These are phyloP conservation scores for Globisporangium splendens DNA, from an alignment of 352 stramenopile genomes.

Conservation along the genomic window DNA sequence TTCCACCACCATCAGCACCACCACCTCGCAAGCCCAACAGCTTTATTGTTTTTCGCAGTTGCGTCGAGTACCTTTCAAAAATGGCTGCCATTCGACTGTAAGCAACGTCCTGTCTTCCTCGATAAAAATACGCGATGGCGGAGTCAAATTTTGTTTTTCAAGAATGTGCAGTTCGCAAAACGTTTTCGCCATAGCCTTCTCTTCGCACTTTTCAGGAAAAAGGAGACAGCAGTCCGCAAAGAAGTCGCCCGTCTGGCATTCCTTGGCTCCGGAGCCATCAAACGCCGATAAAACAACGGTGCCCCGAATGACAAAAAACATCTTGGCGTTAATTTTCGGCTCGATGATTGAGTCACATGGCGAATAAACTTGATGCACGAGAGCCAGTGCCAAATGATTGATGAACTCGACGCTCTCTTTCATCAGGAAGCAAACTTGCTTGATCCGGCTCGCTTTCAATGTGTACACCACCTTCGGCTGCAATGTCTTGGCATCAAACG, in stretches of 20 bases:
- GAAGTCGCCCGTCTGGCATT: slow-evolving; percentile 62
- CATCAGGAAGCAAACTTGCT: slow-evolving; percentile 66
- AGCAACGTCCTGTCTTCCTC: slow-evolving; percentile 23
- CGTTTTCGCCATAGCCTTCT: slow-evolving; percentile 68
- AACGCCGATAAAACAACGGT: slow-evolving; percentile 47
- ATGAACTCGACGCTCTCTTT: slow-evolving; percentile 73
- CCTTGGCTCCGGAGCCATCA: slow-evolving; percentile 40
- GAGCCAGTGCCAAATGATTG: slow-evolving; percentile 45
- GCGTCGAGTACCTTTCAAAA: slow-evolving; percentile 53
- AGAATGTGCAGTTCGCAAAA: slow-evolving; percentile 84
- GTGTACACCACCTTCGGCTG: slow-evolving; percentile 58
- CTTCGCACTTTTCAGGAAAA: slow-evolving; percentile 51
- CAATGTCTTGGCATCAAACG: slow-evolving; percentile 64
- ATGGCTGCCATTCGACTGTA: slow-evolving; percentile 35
- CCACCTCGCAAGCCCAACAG: slow-evolving; percentile 45
- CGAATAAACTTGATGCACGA: slow-evolving; percentile 53
- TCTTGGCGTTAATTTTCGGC: slow-evolving; percentile 65
- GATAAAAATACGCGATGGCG: slow-evolving; percentile 50
- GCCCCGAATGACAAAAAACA: slow-evolving; percentile 73
- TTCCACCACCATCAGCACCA: slow-evolving; percentile 12
- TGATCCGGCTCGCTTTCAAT: slow-evolving; percentile 56
- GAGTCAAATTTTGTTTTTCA: slow-evolving; percentile 61
- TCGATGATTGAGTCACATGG: slow-evolving; percentile 63
- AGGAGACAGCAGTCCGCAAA: slow-evolving; percentile 67
- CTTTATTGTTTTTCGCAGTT: slow-evolving; percentile 76